Percentiles rank a stretch among this genome's conserved stretches.
phyloP scores from a whole-genome alignment of 2,329 filamentous ascomycete genomes.

The Penicillium paneum region DNA sequence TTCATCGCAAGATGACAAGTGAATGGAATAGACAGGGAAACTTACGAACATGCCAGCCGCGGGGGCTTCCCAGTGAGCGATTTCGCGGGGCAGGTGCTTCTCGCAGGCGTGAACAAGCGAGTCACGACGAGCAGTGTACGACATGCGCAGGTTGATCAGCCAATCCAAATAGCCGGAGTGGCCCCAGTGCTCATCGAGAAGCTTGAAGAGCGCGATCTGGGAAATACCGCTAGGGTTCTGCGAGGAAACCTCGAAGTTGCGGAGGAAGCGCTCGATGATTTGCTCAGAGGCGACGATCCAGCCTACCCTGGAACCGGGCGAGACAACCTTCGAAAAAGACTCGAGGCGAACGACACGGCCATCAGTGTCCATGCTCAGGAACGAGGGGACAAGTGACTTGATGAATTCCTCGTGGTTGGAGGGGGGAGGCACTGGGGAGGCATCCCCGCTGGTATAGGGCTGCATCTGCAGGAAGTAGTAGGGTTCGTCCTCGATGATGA shows the following conservation, averaged over 20 bases:
- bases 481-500: conserved; percentile 88
- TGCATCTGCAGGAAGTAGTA: conserved; percentile 91
- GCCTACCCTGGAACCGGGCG: conserved; percentile 75
- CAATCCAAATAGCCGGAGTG: conserved; percentile 86
- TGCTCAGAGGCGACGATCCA: conserved; percentile 89
- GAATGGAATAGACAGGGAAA: conserved; percentile 25
- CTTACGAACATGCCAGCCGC: conserved; percentile 92
- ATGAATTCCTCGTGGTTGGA: conserved; percentile 70
- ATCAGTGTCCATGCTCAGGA: conserved; percentile 76
- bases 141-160: conserved; percentile 74
- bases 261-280: conserved; percentile 75
- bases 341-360: conserved; percentile 88
- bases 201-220: conserved; percentile 79
- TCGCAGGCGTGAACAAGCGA: conserved; percentile 77
- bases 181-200: conserved; percentile 92
- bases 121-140: conserved; percentile 79
- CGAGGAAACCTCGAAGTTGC: conserved; percentile 76
- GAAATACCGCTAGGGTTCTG: conserved; percentile 84
- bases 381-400: conserved; percentile 66
- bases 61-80: conserved; percentile 77
- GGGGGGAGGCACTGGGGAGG: conserved; percentile 55
- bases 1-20: background rate
- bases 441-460: conserved; percentile 60
- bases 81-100: conserved; percentile 66
- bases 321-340: conserved; percentile 87